Evolutionary conservation across 768 basidiomycete species (phyloP).

Genomic region (Amanita muscaria): DNA sequence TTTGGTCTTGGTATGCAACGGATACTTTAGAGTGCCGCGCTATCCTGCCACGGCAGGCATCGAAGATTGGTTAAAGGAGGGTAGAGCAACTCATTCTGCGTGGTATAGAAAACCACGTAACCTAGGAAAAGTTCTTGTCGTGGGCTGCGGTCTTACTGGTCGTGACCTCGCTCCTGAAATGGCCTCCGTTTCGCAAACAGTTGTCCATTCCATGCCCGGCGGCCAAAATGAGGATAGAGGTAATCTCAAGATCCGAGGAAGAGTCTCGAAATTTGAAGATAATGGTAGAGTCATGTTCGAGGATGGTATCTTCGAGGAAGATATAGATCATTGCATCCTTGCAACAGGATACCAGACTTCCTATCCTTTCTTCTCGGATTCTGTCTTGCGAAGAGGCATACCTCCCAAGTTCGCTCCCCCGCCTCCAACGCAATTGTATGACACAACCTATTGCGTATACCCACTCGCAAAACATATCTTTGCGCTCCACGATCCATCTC

Average conservation of each 20-base stretch:
- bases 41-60: constrained; percentile 56
- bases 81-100: constrained; percentile 54
- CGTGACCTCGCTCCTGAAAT: constrained; percentile 59
- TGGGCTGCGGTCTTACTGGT: constrained; percentile 58
- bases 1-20: constrained; percentile 66
- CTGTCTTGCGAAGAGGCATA: constrained; percentile 31
- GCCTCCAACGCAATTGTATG: too few relatives aligned
- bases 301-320: constrained; percentile 45
- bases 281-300: background rate
- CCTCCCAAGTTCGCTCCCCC: too few relatives aligned
- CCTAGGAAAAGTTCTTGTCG: constrained; percentile 38
- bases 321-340: constrained; percentile 56
- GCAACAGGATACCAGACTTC: constrained; percentile 69
- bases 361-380: constrained; percentile 67
- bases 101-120: constrained; percentile 52
- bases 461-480: constrained; percentile 68
- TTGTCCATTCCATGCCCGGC: constrained; percentile 49
- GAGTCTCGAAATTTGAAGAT: constrained; percentile 35
- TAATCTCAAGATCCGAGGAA: constrained; percentile 32
- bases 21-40: constrained; percentile 61
- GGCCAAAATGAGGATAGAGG: constrained; percentile 23
- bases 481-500: constrained; percentile 40
- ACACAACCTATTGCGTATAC: constrained; percentile 59
- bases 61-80: constrained; percentile 40
- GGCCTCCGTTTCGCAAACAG: constrained; percentile 28